phyloP scores from a whole-genome alignment of 2,329 filamentous ascomycete genomes.

The Aspergillus pseudoterreus region DNA sequence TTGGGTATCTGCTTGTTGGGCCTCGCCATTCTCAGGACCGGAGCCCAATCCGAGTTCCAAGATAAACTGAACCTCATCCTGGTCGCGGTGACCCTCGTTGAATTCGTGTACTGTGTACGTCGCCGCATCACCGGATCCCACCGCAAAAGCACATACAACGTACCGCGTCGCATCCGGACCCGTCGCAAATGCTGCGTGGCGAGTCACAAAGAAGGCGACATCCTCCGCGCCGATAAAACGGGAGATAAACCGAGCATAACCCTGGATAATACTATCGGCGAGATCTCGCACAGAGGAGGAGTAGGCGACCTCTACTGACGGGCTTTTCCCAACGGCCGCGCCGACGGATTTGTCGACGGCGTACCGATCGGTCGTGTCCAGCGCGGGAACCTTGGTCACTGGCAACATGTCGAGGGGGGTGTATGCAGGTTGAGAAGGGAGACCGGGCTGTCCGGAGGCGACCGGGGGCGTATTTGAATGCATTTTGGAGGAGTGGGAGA shows the following conservation, averaged over 20 bases:
- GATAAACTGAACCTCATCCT: conserved; percentile 19
- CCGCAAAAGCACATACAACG: conserved; percentile 13
- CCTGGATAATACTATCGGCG: conserved; percentile 15
- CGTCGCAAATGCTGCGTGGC: conserved; percentile 4
- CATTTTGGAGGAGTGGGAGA: conserved; percentile 1
- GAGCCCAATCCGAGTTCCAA: conserved; percentile 13
- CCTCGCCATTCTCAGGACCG: conserved; percentile 16
- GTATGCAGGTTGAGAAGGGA: background rate
- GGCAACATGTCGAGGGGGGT: conserved; percentile 12
- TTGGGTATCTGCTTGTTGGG: background rate
- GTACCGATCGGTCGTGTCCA: conserved; percentile 25
- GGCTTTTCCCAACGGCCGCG: conserved; percentile 5
- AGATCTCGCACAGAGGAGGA: conserved; percentile 6
- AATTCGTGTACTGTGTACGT: conserved; percentile 11
- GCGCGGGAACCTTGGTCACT: conserved; percentile 23
- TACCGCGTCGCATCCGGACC: conserved; percentile 2
- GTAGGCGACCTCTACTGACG: conserved; percentile 10
- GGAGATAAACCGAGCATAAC: conserved; percentile 24
- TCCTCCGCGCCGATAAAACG: conserved; percentile 24
- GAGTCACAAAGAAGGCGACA: conserved; percentile 19
- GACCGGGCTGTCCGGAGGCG: background rate
- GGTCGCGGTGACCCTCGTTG: conserved; percentile 7
- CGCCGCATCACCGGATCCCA: background rate
- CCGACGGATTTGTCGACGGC: conserved; percentile 8
- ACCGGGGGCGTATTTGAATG: background rate